Evolutionary conservation across 805 yeast species (phyloP).

Genomic region (Wickerhamomyces kurtzmanii): DNA sequence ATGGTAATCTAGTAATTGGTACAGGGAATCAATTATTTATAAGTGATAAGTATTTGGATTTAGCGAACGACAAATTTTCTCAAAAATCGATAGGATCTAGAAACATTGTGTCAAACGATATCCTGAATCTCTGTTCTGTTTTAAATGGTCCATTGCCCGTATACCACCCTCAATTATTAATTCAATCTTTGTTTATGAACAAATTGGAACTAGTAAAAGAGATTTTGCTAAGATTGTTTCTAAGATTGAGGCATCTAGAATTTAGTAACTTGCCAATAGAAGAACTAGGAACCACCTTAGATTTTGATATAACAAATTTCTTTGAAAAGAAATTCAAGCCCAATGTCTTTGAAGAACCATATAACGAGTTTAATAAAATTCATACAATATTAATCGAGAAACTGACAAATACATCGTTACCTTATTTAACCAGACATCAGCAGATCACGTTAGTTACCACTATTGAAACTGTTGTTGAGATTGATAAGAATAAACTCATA

Average conservation of each 20-base stretch:
- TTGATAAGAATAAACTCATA: conserved; percentile 28
- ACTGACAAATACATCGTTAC: conserved; percentile 56
- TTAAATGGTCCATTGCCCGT: conserved; percentile 85
- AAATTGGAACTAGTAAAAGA: conserved; percentile 44
- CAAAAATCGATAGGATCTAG: conserved; percentile 48
- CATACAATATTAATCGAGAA: conserved; percentile 44
- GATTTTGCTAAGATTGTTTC: conserved; percentile 44
- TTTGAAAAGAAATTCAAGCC: conserved; percentile 5
- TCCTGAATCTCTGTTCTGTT: conserved; percentile 64
- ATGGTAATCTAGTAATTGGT: conserved; percentile 74
- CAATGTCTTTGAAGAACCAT: conserved; percentile 24
- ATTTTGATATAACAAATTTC: conserved; percentile 18
- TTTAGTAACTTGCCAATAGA: conserved; percentile 19
- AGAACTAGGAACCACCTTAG: conserved; percentile 18
- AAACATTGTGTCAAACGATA: conserved; percentile 39
- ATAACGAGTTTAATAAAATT: conserved; percentile 30
- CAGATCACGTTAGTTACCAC: conserved; percentile 74
- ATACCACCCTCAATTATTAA: conserved; percentile 82
- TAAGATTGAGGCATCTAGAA: conserved; percentile 44
- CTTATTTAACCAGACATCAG: conserved; percentile 83
- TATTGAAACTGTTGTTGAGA: conserved; percentile 50
- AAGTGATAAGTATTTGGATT: conserved; percentile 60
- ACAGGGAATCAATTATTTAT: conserved; percentile 85
- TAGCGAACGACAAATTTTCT: conserved; percentile 36
- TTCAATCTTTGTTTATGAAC: conserved; percentile 62